Evolutionary conservation across 2,329 filamentous ascomycete species (phyloP).

Genomic region (Venturia pyrina): DNA sequence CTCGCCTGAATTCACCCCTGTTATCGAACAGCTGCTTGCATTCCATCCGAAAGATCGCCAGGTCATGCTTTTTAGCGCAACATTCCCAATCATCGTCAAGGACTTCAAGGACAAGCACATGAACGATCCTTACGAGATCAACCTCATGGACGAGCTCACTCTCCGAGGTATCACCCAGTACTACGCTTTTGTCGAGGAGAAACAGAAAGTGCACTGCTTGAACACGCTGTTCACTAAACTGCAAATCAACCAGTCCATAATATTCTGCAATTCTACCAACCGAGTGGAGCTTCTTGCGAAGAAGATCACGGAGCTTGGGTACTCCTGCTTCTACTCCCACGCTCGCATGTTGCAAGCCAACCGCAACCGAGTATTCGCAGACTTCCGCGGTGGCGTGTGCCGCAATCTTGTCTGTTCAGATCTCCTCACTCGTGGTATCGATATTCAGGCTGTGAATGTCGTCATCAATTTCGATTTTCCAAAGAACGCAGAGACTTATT

Average conservation of each 20-base stretch:
- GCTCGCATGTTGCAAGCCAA: constrained; percentile 96
- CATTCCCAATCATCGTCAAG: constrained; percentile 94
- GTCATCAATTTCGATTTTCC: constrained; percentile 99
- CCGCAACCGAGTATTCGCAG: constrained; percentile 97
- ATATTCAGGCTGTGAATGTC: constrained; percentile 98
- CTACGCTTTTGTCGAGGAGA: constrained; percentile 98
- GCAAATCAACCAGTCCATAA: constrained; percentile 99
- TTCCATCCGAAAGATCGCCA: constrained; percentile 97
- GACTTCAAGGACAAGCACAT: constrained; percentile 98
- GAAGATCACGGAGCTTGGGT: constrained; percentile 98
- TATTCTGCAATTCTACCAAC: constrained; percentile 99
- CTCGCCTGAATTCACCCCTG: constrained; percentile 91
- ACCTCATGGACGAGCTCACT: constrained; percentile 98
- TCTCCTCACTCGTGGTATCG: constrained; percentile 93
- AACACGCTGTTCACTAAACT: constrained; percentile 99
- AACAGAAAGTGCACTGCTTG: constrained; percentile 97
- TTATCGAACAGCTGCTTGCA: constrained; percentile 89
- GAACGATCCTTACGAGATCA: constrained; percentile 93
- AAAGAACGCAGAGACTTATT: constrained; percentile 97
- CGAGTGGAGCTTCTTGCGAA: constrained; percentile 94
- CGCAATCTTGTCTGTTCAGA: constrained; percentile 98
- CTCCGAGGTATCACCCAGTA: constrained; percentile 97
- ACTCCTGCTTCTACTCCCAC: constrained; percentile 99
- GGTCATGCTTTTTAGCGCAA: constrained; percentile 98
- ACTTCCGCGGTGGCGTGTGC: constrained; percentile 96